A percentile compares a stretch with the other conserved stretches of the same genome.
These are phyloP conservation scores for Blastobotrys malaysiensis DNA, from an alignment of 1,139 yeast genomes.

Conservation along the genomic window DNA sequence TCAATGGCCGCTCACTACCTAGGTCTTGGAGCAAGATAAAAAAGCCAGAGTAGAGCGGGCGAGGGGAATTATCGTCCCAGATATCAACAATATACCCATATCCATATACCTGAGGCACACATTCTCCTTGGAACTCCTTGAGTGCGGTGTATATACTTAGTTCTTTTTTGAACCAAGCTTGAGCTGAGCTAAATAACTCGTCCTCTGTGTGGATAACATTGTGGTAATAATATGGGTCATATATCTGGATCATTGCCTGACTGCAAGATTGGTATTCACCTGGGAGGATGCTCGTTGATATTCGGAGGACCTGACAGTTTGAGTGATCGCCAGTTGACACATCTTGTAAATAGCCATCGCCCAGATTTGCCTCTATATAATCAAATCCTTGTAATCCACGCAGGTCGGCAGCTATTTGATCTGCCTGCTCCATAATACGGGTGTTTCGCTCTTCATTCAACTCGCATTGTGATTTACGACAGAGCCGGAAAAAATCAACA, in stretches of 20 bases:
- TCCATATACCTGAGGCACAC: conserved; percentile 1
- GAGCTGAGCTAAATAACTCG: conserved; percentile 2
- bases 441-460: not conserved
- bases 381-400: not conserved
- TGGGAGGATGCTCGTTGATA: not conserved
- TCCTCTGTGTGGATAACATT: conserved; percentile 5
- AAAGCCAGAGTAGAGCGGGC: conserved; percentile 7
- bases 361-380: not conserved
- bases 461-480: not conserved
- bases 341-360: not conserved
- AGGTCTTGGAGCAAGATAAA: conserved; percentile 5
- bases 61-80: conserved; percentile 1
- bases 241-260: conserved; percentile 5
- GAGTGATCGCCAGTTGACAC: not conserved
- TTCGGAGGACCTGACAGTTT: not conserved
- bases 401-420: not conserved
- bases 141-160: conserved; percentile 6
- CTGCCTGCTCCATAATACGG: not conserved
- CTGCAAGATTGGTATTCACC: not conserved
- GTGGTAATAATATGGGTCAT: conserved; percentile 10
- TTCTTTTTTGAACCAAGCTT: conserved; percentile 5
- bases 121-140: conserved; percentile 3
- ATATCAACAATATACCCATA: conserved; percentile 2
- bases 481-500: not conserved
- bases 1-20: not conserved